Conservation (phyloP, 768 basidiomycete species). For the Agaricus sinodeliciosus region DNA sequence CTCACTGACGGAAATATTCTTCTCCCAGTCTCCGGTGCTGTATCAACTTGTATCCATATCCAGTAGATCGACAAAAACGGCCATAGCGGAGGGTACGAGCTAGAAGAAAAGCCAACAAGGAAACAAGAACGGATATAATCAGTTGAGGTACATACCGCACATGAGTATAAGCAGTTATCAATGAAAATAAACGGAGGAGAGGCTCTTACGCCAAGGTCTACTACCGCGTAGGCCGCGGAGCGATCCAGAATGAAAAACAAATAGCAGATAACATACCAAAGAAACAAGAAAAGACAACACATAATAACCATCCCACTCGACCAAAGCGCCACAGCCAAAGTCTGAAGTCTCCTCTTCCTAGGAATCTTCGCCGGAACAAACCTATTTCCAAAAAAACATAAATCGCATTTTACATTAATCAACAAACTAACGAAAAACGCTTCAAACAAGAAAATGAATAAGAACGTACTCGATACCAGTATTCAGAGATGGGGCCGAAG, state of each 20-base stretch:
- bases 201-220: too few species aligned
- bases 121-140: too few species aligned
- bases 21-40: slow-evolving; percentile 67
- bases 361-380: slow-evolving; percentile 88
- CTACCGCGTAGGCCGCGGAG: not conserved
- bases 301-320: slow-evolving; percentile 72
- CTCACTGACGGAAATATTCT: slow-evolving; percentile 73
- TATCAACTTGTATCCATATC: slow-evolving; percentile 79
- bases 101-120: slow-evolving; percentile 30
- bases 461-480: slow-evolving; percentile 67
- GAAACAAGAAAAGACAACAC: slow-evolving; percentile 62
- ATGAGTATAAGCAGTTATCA: not conserved
- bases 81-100: slow-evolving; percentile 88
- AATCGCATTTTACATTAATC: not conserved
- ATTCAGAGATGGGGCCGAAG: slow-evolving; percentile 54
- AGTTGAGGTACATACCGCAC: not conserved
- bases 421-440: too few species aligned
- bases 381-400: slow-evolving; percentile 24
- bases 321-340: slow-evolving; percentile 83
- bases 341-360: slow-evolving; percentile 80
- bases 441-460: not conserved
- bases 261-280: slow-evolving; percentile 54
- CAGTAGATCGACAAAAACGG: slow-evolving; percentile 72
- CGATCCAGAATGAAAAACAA: not conserved
- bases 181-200: not conserved